phyloP scores from a whole-genome alignment of 108 stramenopile genomes.

The Hondaea fermentalgiana region DNA sequence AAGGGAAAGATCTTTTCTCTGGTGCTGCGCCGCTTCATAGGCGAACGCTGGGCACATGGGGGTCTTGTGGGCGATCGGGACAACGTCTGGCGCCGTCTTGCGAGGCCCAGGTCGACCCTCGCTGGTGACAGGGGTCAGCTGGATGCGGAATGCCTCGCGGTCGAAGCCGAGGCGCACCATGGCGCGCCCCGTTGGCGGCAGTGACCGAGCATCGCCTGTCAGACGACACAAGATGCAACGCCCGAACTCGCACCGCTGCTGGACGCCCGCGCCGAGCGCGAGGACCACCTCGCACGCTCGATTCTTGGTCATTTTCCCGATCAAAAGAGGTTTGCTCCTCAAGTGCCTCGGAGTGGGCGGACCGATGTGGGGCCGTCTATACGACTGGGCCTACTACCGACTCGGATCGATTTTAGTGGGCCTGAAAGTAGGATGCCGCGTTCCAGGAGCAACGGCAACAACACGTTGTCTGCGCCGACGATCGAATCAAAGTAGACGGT shows the following conservation, averaged over 20 bases:
- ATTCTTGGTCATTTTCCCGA: too few species aligned
- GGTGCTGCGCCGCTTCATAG: background rate
- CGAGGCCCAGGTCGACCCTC: background rate
- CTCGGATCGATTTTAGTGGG: too few species aligned
- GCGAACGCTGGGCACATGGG: background rate
- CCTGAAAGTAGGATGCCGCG: too few species aligned
- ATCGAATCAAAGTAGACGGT: too few species aligned
- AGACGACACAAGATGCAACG: background rate
- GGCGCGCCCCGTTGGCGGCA: background rate
- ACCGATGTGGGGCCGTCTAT: too few species aligned
- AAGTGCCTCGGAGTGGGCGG: too few species aligned
- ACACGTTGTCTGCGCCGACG: too few species aligned
- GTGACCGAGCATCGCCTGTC: background rate
- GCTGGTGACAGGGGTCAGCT: background rate
- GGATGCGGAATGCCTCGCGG: background rate
- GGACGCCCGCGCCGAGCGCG: background rate
- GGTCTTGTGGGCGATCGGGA: background rate
- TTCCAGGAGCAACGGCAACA: too few species aligned
- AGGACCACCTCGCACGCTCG: background rate
- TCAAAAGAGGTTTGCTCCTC: too few species aligned
- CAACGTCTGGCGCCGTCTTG: background rate
- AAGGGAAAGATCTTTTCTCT: background rate
- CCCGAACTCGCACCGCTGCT: background rate
- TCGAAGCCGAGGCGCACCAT: background rate
- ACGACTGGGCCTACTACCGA: too few species aligned